Evolutionary conservation across 2,329 filamentous ascomycete species (phyloP), one percentile per base, ranked within the genome.

Genomic region (Aspergillus ruber): DNA sequence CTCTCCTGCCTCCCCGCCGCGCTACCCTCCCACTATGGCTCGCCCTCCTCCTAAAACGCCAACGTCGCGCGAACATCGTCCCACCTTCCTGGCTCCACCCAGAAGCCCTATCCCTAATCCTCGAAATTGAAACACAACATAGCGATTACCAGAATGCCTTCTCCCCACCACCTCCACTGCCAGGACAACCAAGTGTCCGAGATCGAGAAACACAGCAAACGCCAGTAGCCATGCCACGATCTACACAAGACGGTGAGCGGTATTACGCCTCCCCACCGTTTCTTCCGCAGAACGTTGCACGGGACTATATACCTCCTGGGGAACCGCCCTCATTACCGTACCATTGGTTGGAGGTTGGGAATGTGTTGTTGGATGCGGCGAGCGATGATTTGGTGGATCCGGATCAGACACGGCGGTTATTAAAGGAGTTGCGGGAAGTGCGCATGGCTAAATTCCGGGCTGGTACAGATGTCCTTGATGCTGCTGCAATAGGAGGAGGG

Each of bases 341-440:
- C 65, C 91, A 97, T 72, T 98, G 91, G 90, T 79, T 95, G 38
- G 93, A 97, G 70, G 73, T 97, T 7, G 85, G 86, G 15, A 90
- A 95, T 69, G 83, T 94, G 64, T 74, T 98, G 41, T 79, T 98
- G 2, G 86, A 90, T 42, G 85, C 88, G 47, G 90, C 90, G 3
- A 78, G 81, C 21, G 90, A 96, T 66, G 90, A 96, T 65, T 79
- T 97, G 43, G 78, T 81, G 32, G 75, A 85, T 0, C 78, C 87
- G 2, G 84, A 90, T 55, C 81, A 84, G 55, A 84, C 94, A 6
- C 76, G 90, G 6, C 80, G 85, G 21, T 65, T 95, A 50, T 66
- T 96, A 51, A 76, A 90, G 45, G 90, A 95, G 62, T 67, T 97
- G 54, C 78, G 90, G 46, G 91, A 97, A 70, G 88, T 93, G 44